phyloP scores from a whole-genome alignment of 805 yeast genomes.

The Blastobotrys chiropterorum region DNA sequence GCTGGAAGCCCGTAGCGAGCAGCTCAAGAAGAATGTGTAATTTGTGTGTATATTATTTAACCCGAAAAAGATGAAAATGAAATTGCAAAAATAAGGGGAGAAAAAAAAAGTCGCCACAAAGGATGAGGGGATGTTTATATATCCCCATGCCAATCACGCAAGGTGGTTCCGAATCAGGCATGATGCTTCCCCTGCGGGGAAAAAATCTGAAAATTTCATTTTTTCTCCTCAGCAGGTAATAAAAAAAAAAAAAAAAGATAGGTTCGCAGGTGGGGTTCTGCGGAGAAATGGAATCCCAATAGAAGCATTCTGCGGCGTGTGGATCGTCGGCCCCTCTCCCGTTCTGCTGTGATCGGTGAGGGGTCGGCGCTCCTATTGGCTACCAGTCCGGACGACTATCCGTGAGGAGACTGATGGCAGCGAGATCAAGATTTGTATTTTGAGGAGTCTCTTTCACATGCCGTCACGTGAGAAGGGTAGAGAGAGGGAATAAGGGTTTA shows the following conservation, averaged over 20 bases:
- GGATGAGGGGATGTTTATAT: not conserved
- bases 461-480: too few relatives aligned
- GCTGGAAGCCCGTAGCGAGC: slow-evolving; percentile 15
- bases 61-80: too few relatives aligned
- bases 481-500: too few relatives aligned
- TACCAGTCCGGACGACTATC: too few relatives aligned
- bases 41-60: not conserved
- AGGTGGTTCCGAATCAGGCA: not conserved
- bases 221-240: not conserved
- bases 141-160: not conserved
- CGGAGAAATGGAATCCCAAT: not conserved
- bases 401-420: too few relatives aligned
- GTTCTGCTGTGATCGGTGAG: not conserved
- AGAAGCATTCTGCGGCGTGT: not conserved
- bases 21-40: slow-evolving; percentile 6
- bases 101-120: not conserved
- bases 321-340: not conserved
- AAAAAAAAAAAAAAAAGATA: not conserved
- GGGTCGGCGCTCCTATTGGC: too few relatives aligned
- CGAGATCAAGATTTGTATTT: too few relatives aligned
- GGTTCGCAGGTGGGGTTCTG: not conserved
- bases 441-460: too few relatives aligned
- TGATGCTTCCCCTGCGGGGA: not conserved
- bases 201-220: not conserved
- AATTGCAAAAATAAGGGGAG: not conserved